Conservation (phyloP, 148 eudicot species). For the Agrostemma githago region DNA sequence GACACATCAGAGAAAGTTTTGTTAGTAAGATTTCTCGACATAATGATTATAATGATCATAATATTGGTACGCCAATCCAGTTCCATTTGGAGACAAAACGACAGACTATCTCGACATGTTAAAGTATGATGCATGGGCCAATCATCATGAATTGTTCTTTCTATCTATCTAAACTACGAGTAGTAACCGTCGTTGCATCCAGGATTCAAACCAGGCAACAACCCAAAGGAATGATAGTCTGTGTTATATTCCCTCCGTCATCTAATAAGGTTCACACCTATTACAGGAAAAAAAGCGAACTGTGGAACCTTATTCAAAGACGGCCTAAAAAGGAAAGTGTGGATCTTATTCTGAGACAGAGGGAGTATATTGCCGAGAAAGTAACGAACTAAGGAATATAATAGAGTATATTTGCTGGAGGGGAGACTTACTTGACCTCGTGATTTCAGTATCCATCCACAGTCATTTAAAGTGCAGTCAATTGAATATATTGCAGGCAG, state of each 20-base stretch:
- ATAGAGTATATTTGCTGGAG: neutral
- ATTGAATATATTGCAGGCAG: conserved; percentile 69
- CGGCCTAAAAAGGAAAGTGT: too few species aligned
- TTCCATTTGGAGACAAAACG: neutral
- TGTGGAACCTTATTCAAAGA: too few species aligned
- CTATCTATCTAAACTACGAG: neutral
- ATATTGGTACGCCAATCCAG: neutral
- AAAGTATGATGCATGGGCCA: neutral
- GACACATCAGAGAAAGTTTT: conserved; percentile 20
- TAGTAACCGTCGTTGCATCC: neutral
- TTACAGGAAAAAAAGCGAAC: too few species aligned
- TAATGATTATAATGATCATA: neutral
- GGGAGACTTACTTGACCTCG: conserved; percentile 41
- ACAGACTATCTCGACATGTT: neutral
- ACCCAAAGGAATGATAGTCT: too few species aligned
- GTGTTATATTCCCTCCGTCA: too few species aligned
- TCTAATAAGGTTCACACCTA: too few species aligned
- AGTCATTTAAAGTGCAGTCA: conserved; percentile 82
- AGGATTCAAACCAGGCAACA: too few species aligned
- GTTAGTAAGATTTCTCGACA: neutral
- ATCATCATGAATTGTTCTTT: neutral
- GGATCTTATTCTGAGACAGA: too few species aligned
- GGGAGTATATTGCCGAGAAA: too few species aligned
- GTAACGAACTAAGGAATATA: neutral
- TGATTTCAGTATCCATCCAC: conserved; percentile 66